Percentiles rank a stretch among this genome's conserved stretches.
These are phyloP conservation scores for Monosporascus sp. DNA, from an alignment of 2,329 filamentous ascomycete species.

Conservation along the genomic window DNA sequence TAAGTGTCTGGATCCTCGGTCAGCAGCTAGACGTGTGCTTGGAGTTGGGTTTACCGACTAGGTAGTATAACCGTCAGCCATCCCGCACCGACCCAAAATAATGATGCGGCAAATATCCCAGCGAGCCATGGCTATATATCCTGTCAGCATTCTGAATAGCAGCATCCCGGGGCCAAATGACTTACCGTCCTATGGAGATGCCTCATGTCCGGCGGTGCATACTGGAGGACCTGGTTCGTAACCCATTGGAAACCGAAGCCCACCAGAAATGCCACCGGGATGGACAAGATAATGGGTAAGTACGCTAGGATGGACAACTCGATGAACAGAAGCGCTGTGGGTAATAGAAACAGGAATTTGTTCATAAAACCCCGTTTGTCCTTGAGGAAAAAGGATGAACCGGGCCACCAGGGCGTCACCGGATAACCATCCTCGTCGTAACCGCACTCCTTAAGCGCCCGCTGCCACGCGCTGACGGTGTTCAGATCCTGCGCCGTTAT, in stretches of 20 bases:
- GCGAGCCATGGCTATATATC: constrained; percentile 74
- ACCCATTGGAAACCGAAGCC: constrained; percentile 71
- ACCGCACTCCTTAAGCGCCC: constrained; percentile 76
- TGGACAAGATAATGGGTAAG: constrained; percentile 66
- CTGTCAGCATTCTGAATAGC: constrained; percentile 5
- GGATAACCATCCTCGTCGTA: constrained; percentile 75
- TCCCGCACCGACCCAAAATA: constrained; percentile 74
- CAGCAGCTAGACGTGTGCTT: constrained; percentile 17
- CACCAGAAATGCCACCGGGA: constrained; percentile 65
- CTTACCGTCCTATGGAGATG: constrained; percentile 82
- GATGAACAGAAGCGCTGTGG: constrained; percentile 69
- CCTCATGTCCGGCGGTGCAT: constrained; percentile 83
- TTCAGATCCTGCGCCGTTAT: constrained; percentile 88
- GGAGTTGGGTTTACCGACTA: constrained; percentile 38
- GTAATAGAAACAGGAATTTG: constrained; percentile 86
- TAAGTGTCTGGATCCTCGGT: constrained; percentile 52
- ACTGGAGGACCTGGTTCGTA: constrained; percentile 71
- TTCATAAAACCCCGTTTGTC: constrained; percentile 74
- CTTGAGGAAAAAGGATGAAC: constrained; percentile 66
- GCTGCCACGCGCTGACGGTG: constrained; percentile 74
- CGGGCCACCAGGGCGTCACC: constrained; percentile 64
- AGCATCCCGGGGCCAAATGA: constrained; percentile 7
- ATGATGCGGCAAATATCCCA: constrained; percentile 82
- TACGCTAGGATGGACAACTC: constrained; percentile 68
- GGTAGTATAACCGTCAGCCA: constrained; percentile 73